Base-by-base conservation (phyloP, 192 early-diverging fungal genomes). In the Chytriomyces sp. region DNA sequence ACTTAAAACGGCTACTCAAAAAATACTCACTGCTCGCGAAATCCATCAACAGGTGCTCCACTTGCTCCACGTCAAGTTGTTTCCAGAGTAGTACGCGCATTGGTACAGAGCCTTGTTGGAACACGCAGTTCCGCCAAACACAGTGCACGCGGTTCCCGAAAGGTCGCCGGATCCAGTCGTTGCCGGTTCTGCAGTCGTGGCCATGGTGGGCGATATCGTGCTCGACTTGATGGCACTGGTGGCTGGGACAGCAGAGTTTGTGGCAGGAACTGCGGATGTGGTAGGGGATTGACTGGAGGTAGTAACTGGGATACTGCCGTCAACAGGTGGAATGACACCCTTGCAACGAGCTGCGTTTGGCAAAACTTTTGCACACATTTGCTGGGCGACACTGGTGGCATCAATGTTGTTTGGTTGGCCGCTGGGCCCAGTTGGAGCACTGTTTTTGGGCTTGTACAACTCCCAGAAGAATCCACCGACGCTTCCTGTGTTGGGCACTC, bases 341-440 rank as follows among this genome's bases (percentile, higher is more conserved):
- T 53, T 69, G 49, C 68, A 69, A 26, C 68, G 35, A 49, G 68
- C 68, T 23, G 68, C 68, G n/a, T 13, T 16, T 6, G 68, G 68
- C 68, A 69, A 49, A 20, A 69, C 45, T 20, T 49, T 53, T 5
- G 68, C 68, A 50, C 68, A 69, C 10, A 69, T 26, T 47, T 69
- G 68, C 50, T 69, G 68, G 13, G 68, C 68, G n/a, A 53, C 11
- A 53, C 45, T 69, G 24, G 68, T 53, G 7, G 68, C 68, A 26
- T 69, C 68, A 13, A 69, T 69, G 26, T 69, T 69, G 68, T 69
- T 28, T 49, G 68, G 68, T 50, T 69, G 68, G 23, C 68, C 68
- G 35, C 18, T 26, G 11, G 68, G 7, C 6, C 68, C 68, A 23
- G 68, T 69, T 53, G 68, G 68, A 11, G 68, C 68, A 50, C 68